phyloP scores from a whole-genome alignment of 371 early-diverging fungal species.

The Batrachochytrium dendrobatidis region DNA sequence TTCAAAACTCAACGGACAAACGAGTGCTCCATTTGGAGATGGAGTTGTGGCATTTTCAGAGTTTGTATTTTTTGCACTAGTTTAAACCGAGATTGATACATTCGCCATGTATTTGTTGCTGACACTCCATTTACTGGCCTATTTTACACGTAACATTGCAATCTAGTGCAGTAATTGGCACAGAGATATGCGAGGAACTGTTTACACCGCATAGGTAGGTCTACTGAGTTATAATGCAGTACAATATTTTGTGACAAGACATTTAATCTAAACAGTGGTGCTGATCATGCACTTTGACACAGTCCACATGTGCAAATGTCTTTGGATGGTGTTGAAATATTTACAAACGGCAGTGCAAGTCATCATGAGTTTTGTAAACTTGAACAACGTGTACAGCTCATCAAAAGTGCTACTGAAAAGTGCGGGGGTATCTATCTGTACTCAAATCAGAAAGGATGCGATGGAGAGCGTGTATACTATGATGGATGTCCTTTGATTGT shows the following conservation, averaged over 20 bases:
- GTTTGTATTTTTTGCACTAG: conserved; percentile 22
- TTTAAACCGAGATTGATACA: no score
- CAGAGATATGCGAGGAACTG: conserved; percentile 95
- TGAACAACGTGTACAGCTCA: conserved; percentile 74
- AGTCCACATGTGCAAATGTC: conserved; percentile 90
- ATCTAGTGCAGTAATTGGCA: no score
- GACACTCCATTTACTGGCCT: no score
- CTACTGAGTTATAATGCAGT: not conserved
- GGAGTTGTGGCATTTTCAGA: conserved; percentile 71
- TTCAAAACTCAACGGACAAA: conserved; percentile 66
- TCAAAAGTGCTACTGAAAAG: conserved; percentile 84
- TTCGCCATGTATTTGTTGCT: no score
- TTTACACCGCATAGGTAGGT: conserved; percentile 82
- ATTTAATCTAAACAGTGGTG: not conserved
- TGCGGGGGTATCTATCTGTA: conserved; percentile 92
- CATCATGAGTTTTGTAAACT: conserved; percentile 91
- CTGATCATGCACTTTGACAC: not conserved
- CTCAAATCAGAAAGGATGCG: conserved; percentile 95
- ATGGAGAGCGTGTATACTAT: conserved; percentile 96
- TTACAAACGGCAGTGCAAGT: conserved; percentile 86
- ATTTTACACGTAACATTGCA: no score
- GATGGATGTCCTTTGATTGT: conserved; percentile 90
- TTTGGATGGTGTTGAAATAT: conserved; percentile 93
- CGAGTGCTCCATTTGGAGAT: conserved; percentile 75
- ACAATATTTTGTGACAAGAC: conserved; percentile 3